Conservation (phyloP, 257 asterid genomes). For the Avicennia marina region DNA sequence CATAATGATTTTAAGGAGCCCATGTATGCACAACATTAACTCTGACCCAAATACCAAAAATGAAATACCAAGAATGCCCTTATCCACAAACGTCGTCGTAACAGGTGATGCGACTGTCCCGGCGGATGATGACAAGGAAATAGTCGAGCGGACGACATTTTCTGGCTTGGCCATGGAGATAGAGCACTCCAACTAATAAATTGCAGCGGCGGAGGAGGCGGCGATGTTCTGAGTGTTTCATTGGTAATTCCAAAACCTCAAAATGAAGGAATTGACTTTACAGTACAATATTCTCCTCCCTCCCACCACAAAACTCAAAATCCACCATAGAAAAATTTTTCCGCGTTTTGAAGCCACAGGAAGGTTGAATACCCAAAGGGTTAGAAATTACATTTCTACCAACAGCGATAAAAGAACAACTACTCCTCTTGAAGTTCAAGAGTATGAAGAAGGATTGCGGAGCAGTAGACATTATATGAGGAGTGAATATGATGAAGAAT, state of each 20-base stretch:
- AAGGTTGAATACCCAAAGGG: not conserved
- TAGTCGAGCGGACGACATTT: constrained; percentile 26
- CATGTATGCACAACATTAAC: too few relatives aligned
- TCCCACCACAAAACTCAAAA: constrained; percentile 19
- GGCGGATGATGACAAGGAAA: not conserved
- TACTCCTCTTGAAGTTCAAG: constrained; percentile 9
- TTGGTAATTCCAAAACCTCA: not conserved
- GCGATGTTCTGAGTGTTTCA: constrained; percentile 5
- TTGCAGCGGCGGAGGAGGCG: constrained; percentile 8
- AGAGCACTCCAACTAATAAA: not conserved
- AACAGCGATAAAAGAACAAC: not conserved
- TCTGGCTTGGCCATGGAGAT: constrained; percentile 25
- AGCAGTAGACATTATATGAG: constrained; percentile 22
- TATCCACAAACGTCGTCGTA: constrained; percentile 20
- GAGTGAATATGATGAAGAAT: constrained; percentile 22
- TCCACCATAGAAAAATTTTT: constrained; percentile 8
- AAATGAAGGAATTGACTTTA: constrained; percentile 37
- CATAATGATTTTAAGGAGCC: not conserved
- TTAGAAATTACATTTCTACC: not conserved
- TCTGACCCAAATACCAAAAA: not conserved
- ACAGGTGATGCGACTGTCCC: not conserved
- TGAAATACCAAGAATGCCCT: constrained; percentile 22
- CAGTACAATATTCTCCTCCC: constrained; percentile 30
- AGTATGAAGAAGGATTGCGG: constrained; percentile 20
- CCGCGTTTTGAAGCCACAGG: constrained; percentile 18